A percentile compares a stretch with the other conserved stretches of the same genome.
Conservation (phyloP, 257 asterid species). For the Petunia secreta region DNA sequence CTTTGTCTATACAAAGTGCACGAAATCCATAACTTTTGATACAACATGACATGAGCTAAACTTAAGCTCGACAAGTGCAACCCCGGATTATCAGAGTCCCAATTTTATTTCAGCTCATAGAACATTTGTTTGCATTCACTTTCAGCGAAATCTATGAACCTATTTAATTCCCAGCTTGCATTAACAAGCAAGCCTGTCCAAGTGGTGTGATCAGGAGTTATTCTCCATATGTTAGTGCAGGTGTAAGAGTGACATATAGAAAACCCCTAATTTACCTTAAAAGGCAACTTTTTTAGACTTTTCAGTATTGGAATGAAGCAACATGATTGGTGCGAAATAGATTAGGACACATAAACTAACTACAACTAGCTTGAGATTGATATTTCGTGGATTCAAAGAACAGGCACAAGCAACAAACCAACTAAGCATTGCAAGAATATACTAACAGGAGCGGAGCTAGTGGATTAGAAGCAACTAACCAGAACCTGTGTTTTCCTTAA, state of each 20-base stretch:
- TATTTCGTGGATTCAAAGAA: not conserved
- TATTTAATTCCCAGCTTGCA: not conserved
- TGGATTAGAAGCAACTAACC: too few species aligned
- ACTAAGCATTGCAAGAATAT: not conserved
- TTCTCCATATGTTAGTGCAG: not conserved
- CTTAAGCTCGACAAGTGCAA: not conserved
- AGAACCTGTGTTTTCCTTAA: too few species aligned
- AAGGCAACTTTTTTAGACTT: not conserved
- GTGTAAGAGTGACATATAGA: not conserved
- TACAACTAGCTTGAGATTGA: not conserved
- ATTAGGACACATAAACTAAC: not conserved
- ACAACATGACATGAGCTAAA: not conserved
- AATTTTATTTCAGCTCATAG: not conserved
- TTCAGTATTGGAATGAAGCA: not conserved
- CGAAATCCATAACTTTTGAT: not conserved
- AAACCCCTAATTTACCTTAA: not conserved
- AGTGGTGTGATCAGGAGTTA: conserved; percentile 6
- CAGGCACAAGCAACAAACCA: not conserved
- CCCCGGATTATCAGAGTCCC: not conserved
- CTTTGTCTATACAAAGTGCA: not conserved
- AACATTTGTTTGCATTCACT: too few species aligned
- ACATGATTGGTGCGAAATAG: not conserved
- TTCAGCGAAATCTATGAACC: not conserved
- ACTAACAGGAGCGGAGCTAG: not conserved
- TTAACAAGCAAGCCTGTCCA: not conserved